Percentiles rank a stretch among this genome's conserved stretches.
phyloP scores from a whole-genome alignment of 805 yeast genomes.

The Pichia occidentalis region DNA sequence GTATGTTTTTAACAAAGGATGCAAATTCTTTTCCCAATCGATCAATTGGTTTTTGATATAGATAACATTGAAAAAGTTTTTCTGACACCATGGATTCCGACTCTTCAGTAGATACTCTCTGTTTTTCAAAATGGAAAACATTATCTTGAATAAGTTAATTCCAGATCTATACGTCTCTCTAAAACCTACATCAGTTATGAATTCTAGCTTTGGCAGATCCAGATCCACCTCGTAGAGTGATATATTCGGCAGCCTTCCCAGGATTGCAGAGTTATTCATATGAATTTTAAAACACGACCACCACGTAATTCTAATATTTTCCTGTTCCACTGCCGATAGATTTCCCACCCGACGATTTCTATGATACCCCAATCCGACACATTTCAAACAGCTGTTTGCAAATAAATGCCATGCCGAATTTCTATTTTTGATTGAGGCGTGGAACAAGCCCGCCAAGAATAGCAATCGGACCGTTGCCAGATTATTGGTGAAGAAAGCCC shows the following conservation, averaged over 20 bases:
- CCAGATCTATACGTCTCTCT: constrained; percentile 19
- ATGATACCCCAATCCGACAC: constrained; percentile 34
- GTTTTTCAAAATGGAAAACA: constrained; percentile 28
- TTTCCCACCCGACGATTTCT: constrained; percentile 21
- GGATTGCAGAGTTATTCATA: constrained; percentile 27
- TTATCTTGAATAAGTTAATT: constrained; percentile 26
- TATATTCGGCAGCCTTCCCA: constrained; percentile 32
- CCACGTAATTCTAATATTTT: constrained; percentile 25
- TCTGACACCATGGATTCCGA: constrained; percentile 27
- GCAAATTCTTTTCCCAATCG: constrained; percentile 23
- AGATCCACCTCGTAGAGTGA: constrained; percentile 31
- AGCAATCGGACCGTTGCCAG: constrained; percentile 32
- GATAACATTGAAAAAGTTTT: constrained; percentile 29
- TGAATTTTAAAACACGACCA: constrained; percentile 35
- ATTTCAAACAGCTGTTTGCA: constrained; percentile 33
- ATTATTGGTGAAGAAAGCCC: constrained; percentile 29
- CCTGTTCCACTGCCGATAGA: constrained; percentile 16
- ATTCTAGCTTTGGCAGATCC: constrained; percentile 23
- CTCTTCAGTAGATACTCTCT: constrained; percentile 23
- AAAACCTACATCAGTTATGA: constrained; percentile 14
- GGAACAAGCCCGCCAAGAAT: constrained; percentile 30
- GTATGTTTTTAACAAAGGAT: constrained; percentile 12
- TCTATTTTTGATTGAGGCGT: constrained; percentile 31
- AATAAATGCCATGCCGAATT: constrained; percentile 35
- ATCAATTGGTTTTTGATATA: constrained; percentile 23